Conservation (phyloP, 1,139 yeast genomes). For the Meyerozyma guilliermondii region DNA sequence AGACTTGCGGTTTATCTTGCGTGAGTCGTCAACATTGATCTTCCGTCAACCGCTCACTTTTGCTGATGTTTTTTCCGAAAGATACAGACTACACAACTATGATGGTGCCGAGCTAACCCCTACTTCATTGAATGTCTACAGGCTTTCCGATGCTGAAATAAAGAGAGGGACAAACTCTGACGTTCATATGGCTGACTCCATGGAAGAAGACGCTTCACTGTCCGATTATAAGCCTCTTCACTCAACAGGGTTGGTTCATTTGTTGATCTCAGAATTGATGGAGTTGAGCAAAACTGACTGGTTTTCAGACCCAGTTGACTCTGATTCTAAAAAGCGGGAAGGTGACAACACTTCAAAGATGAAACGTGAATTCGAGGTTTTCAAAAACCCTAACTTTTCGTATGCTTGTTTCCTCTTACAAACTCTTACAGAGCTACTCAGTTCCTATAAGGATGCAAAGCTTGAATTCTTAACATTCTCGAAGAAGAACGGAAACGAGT, state of each 20-base stretch:
- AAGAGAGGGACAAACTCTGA: conserved; percentile 21
- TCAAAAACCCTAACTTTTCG: conserved; percentile 46
- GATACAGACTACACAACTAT: conserved; percentile 45
- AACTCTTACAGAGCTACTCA: conserved; percentile 62
- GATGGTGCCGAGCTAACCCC: conserved; percentile 25
- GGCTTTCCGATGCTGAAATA: conserved; percentile 7
- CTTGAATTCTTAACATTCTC: conserved; percentile 77
- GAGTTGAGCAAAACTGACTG: conserved; percentile 48
- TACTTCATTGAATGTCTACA: conserved; percentile 11
- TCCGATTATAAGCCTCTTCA: conserved; percentile 13
- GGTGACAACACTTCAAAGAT: conserved; percentile 12
- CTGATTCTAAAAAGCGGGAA: conserved; percentile 8
- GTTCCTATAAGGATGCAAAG: conserved; percentile 77
- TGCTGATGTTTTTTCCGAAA: conserved; percentile 47
- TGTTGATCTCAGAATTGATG: conserved; percentile 62
- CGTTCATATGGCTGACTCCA: conserved; percentile 29
- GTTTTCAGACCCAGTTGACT: conserved; percentile 29
- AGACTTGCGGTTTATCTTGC: conserved; percentile 50
- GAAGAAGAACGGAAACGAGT: conserved; percentile 36
- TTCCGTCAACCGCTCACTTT: conserved; percentile 56
- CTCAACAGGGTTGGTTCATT: conserved; percentile 58
- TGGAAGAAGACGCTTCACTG: conserved; percentile 9
- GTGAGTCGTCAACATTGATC: conserved; percentile 51
- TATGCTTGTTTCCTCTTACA: conserved; percentile 68
- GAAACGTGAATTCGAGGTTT: conserved; percentile 19